Percentiles rank a stretch among this genome's conserved stretches.
Evolutionary conservation across 305 asterid species (phyloP).

Genomic region (Fraxinus latifolia): DNA sequence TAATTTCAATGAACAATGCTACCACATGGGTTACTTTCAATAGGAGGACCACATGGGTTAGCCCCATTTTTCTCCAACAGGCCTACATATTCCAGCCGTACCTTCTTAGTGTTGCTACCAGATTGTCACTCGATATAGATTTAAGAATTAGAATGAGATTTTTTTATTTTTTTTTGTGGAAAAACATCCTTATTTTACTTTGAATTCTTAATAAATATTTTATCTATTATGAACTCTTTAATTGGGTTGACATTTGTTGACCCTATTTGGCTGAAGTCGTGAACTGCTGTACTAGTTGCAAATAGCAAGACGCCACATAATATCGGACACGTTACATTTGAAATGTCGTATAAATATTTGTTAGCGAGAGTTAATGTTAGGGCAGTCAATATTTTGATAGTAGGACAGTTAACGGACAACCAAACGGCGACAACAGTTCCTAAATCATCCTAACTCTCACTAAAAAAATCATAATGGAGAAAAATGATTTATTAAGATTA

Average conservation of each 20-base stretch:
- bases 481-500: no score
- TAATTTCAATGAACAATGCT: not conserved
- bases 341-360: no score
- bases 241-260: not conserved
- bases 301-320: not conserved
- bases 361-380: not conserved
- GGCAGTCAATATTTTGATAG: not conserved
- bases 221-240: not conserved
- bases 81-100: not conserved
- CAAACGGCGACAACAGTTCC: not conserved
- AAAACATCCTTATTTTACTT: not conserved
- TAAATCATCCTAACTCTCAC: not conserved
- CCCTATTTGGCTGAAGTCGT: not conserved
- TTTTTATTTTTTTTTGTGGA: not conserved
- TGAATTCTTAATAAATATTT: not conserved
- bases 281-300: no score
- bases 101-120: not conserved
- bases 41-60: conserved; percentile 36
- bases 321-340: not conserved
- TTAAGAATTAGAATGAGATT: not conserved
- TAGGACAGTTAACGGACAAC: not conserved
- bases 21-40: not conserved
- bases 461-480: not conserved
- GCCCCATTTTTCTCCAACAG: not conserved
- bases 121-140: not conserved